Percentiles rank a stretch among this genome's conserved stretches.
These are phyloP conservation scores for Jimgerdemannia lactiflua DNA, from an alignment of 192 early-diverging fungal species.

Conservation along the genomic window DNA sequence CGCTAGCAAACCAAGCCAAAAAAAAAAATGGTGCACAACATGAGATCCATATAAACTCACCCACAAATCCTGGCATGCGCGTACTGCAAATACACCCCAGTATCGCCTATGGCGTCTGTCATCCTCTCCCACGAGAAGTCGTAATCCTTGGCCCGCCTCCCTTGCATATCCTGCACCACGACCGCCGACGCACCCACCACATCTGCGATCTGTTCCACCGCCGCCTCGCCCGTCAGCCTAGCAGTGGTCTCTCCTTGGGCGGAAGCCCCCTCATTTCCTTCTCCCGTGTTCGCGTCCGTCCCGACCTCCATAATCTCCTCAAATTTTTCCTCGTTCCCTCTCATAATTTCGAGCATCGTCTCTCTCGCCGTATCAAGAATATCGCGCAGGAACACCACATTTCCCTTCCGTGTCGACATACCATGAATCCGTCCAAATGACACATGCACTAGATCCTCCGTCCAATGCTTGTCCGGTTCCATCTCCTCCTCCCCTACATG, in stretches of 20 bases:
- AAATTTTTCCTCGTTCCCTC: slow-evolving; percentile 72
- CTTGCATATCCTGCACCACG: slow-evolving; percentile 82
- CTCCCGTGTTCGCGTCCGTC: slow-evolving; percentile 21
- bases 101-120: slow-evolving; percentile 90
- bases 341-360: slow-evolving; percentile 81
- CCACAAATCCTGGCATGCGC: slow-evolving; percentile 91
- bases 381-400: slow-evolving; percentile 90
- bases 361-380: slow-evolving; percentile 80
- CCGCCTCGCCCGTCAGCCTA: slow-evolving; percentile 8
- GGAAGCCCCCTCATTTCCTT: not conserved
- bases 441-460: slow-evolving; percentile 73
- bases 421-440: slow-evolving; percentile 87
- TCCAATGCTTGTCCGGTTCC: slow-evolving; percentile 57
- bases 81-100: slow-evolving; percentile 95
- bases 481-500: slow-evolving; percentile 9
- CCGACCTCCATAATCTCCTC: slow-evolving; percentile 41
- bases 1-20: too few relatives aligned
- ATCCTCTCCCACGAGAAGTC: slow-evolving; percentile 88
- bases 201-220: slow-evolving; percentile 73
- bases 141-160: slow-evolving; percentile 87
- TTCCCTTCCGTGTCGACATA: slow-evolving; percentile 93
- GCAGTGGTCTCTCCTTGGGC: slow-evolving; percentile 5
- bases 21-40: not conserved
- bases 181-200: slow-evolving; percentile 85
- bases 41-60: slow-evolving; percentile 23